Percentiles rank a stretch among this genome's conserved stretches.
These are phyloP conservation scores for Friedmanniomyces endolithicus DNA, from an alignment of 495 filamentous ascomycete genomes.

Conservation along the genomic window DNA sequence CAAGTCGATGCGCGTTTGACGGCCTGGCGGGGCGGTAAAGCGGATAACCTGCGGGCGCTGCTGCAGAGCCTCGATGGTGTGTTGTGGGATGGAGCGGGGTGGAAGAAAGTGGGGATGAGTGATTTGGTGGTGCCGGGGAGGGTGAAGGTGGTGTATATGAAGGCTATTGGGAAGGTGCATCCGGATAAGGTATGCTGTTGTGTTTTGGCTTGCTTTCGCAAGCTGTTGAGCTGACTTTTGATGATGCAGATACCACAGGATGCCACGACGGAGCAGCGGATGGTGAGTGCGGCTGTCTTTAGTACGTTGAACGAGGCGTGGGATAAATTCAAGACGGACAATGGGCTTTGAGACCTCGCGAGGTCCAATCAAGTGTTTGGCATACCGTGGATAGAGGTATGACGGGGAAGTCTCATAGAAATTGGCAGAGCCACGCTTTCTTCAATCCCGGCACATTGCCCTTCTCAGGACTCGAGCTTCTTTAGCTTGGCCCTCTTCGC, in stretches of 20 bases:
- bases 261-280: slow-evolving; percentile 84
- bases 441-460: no score
- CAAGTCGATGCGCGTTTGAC: slow-evolving; percentile 64
- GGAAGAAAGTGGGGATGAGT: slow-evolving; percentile 92
- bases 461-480: no score
- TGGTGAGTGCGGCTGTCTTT: slow-evolving; percentile 87
- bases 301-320: slow-evolving; percentile 90
- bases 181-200: slow-evolving; percentile 83
- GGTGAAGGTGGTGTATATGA: slow-evolving; percentile 98
- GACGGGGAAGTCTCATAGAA: not conserved
- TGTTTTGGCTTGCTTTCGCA: not conserved
- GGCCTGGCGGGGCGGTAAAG: slow-evolving; percentile 75
- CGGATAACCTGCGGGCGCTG: slow-evolving; percentile 81
- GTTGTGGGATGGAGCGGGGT: slow-evolving; percentile 80
- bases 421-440: no score
- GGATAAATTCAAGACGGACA: slow-evolving; percentile 94
- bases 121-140: slow-evolving; percentile 80
- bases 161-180: slow-evolving; percentile 95
- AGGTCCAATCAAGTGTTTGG: not conserved
- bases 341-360: slow-evolving; percentile 44
- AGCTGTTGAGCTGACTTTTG: not conserved
- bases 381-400: not conserved
- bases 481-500: no score
- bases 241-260: slow-evolving; percentile 59
- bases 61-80: slow-evolving; percentile 80